Base-by-base conservation (phyloP, 805 yeast species). In the Metschnikowia sp. region DNA sequence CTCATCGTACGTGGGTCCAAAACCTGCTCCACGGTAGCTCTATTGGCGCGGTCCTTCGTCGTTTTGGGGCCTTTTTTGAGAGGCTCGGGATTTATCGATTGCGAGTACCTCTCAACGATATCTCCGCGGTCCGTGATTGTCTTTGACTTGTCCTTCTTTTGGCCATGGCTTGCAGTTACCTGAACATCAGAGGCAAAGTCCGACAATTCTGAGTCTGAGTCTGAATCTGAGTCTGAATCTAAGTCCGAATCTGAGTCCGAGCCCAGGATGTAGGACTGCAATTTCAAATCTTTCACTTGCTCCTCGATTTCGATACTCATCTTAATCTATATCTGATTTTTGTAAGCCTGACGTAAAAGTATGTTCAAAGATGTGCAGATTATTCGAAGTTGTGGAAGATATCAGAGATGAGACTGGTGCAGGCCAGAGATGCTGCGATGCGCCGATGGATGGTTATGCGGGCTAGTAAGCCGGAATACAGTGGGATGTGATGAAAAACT, bases 21-120 rank as follows among this genome's bases (percentile, higher is more conserved):
- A 2, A 94, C 99, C 64, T 91, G 96, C 60, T 94, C 98, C 12
- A 90, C 96, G 0, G 99, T 94, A 2, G 99, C 99, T 45, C 99
- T 75, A 58, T 94, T 90, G 1, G 98, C 83, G 58, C 90, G 82
- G 67, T 92, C 99, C 54, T 82, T 83, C 44, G 81, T 79, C 0
- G 77, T 73, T 54, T 84, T 79, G 42, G 82, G 83, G 42, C 77
- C 79, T 51, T 76, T 78, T 43, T 78, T 72, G 43, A 81, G 70
- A 49, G 78, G 78, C 59, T 83, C 90, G 1, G 82, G 74, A 53
- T 82, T 83, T 61, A 86, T 85, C 51, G 76, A 81, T 44, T 79
- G 78, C 0, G 84, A 79, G 62, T 82, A 83, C 56, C 78, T 82
- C n/a, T 78, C 81, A 18, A 83, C 69, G 33, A 86, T 77, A 39